Conservation (phyloP, 2,329 filamentous ascomycete genomes). For the Cyclaneusma minus region DNA sequence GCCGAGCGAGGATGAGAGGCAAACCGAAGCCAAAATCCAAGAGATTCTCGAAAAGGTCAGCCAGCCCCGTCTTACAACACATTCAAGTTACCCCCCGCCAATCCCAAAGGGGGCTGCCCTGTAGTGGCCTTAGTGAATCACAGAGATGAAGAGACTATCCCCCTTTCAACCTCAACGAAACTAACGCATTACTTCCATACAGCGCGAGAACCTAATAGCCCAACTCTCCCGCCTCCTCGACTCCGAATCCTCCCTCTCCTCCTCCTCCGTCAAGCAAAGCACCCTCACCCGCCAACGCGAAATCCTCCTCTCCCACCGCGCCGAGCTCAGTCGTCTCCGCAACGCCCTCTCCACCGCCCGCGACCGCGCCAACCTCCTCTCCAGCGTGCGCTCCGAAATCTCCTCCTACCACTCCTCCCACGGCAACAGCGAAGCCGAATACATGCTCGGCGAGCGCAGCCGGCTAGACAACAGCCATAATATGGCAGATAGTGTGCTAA, state of each 20-base stretch:
- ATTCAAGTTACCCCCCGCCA: conserved; percentile 1
- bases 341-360: conserved; percentile 61
- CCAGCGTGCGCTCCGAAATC: conserved; percentile 84
- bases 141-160: conserved; percentile 5
- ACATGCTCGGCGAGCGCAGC: conserved; percentile 84
- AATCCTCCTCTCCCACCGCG: conserved; percentile 73
- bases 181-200: conserved; percentile 7
- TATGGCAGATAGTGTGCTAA: conserved; percentile 78
- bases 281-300: conserved; percentile 86
- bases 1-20: conserved; percentile 69
- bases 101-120: conserved; percentile 1
- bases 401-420: conserved; percentile 73
- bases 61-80: conserved; percentile 1
- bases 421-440: conserved; percentile 76
- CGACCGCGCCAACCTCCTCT: conserved; percentile 77
- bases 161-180: not conserved
- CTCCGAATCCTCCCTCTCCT: conserved; percentile 73
- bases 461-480: conserved; percentile 81
- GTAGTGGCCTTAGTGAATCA: not conserved
- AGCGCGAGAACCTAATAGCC: conserved; percentile 69
- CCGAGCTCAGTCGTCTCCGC: conserved; percentile 64
- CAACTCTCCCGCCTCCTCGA: conserved; percentile 84
- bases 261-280: conserved; percentile 92
- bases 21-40: conserved; percentile 66
- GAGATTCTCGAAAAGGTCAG: conserved; percentile 70